Percentiles rank a stretch among this genome's conserved stretches.
These are phyloP conservation scores for Cotoneaster glaucophyllus DNA, from an alignment of 306 rosid genomes.

Conservation along the genomic window DNA sequence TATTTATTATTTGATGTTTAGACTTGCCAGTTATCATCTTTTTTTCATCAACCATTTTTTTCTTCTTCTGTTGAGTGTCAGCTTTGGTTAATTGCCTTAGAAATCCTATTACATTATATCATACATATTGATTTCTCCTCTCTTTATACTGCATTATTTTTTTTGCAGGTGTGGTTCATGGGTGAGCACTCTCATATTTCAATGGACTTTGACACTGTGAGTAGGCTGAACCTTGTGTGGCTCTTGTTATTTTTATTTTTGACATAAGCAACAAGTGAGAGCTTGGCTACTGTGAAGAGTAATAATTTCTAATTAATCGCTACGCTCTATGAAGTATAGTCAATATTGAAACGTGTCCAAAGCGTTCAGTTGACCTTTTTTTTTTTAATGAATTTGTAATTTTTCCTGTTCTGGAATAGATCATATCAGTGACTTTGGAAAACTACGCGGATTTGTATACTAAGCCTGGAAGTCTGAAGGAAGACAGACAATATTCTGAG, in stretches of 20 bases:
- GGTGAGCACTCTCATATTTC: conserved; percentile 88
- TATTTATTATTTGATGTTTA: background rate
- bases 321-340: conserved; percentile 8
- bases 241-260: conserved; percentile 12
- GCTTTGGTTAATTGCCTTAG: conserved; percentile 9
- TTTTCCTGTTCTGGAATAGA: conserved; percentile 45
- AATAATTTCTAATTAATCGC: background rate
- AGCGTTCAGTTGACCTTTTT: conserved; percentile 4
- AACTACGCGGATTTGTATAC: conserved; percentile 46
- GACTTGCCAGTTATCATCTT: background rate
- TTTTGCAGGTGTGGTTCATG: conserved; percentile 73
- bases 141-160: conserved; percentile 11
- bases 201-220: conserved; percentile 80
- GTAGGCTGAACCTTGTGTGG: conserved; percentile 23
- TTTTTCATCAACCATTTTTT: background rate
- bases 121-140: conserved; percentile 9
- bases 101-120: background rate
- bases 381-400: conserved; percentile 16
- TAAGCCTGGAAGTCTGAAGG: conserved; percentile 27
- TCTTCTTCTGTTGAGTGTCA: conserved; percentile 3
- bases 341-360: background rate
- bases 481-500: conserved; percentile 30
- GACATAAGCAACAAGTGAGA: conserved; percentile 15
- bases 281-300: background rate
- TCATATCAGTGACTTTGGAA: conserved; percentile 76